These are phyloP conservation scores for Ogataea philodendri DNA, from an alignment of 805 yeast species.

Conservation along the genomic window DNA sequence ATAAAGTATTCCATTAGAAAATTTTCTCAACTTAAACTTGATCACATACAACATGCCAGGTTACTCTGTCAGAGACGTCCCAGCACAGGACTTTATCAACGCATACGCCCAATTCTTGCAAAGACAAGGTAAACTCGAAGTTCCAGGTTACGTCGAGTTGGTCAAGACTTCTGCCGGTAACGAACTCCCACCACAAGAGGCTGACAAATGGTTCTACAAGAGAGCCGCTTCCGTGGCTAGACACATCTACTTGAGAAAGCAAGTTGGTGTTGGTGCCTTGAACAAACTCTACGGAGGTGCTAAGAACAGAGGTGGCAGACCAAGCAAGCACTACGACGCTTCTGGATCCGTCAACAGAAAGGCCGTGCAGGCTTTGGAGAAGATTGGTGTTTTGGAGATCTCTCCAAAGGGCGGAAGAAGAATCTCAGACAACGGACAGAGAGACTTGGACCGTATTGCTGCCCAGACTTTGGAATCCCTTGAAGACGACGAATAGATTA, in stretches of 20 bases:
- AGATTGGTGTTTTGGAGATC: conserved; percentile 95
- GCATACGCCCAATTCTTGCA: conserved; percentile 99
- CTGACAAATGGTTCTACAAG: conserved; percentile 99
- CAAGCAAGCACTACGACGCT: conserved; percentile 97
- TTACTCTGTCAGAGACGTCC: conserved; percentile 99
- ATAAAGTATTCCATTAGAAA: conserved; percentile 9
- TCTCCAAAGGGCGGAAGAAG: conserved; percentile 99
- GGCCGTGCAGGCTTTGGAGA: conserved; percentile 96
- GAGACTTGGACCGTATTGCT: conserved; percentile 99
- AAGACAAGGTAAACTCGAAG: conserved; percentile 99
- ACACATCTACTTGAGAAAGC: conserved; percentile 99
- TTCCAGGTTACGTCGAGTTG: conserved; percentile 99
- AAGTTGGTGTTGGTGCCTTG: conserved; percentile 98
- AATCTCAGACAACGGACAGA: conserved; percentile 98
- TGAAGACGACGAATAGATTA: conserved; percentile 50
- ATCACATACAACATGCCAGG: conserved; percentile 75
- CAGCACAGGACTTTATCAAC: conserved; percentile 99
- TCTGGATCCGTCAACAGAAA: conserved; percentile 99
- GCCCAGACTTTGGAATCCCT: conserved; percentile 96
- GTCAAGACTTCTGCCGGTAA: conserved; percentile 99
- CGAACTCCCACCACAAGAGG: conserved; percentile 99
- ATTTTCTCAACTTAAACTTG: conserved; percentile 16
- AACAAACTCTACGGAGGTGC: conserved; percentile 99
- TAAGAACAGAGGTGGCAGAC: conserved; percentile 98
- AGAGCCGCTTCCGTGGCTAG: conserved; percentile 99